Base-by-base conservation (phyloP, 805 yeast genomes). In the Wickerhamomyces bisporus region DNA sequence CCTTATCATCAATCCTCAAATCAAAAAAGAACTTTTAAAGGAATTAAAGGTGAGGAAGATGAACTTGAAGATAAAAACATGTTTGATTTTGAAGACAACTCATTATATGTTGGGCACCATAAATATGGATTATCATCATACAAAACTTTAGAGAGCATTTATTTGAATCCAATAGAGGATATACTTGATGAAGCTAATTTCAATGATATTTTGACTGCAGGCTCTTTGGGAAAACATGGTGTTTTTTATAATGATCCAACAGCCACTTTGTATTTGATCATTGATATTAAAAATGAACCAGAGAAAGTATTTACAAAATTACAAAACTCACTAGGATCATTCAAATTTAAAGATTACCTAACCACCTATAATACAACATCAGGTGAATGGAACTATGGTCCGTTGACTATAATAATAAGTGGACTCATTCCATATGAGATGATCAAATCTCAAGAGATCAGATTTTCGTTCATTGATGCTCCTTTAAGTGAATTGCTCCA, bases 71-170 rank as follows among this genome's bases (percentile, higher is more conserved):
- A 36, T 21, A 21, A 7, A 21, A 21, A 10, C 24, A 21, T 21
- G 24, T 21, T 21, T 21, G 24, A 21, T 21, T 21, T 21, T 10
- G 24, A 21, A 5, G 30, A 32, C 6, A 45, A 61, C 32, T 67
- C 66, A 29, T 56, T 80, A 13, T 79, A 70, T 35, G 84, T 82
- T 20, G 87, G 87, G 3, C 89, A 83, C 53, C 73, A 73, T 41
- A 62, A 64, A 39, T 62, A 63, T 6, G 69, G 68, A 32, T 58
- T 82, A 42, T 59, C 69, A 6, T 37, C 40, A 4, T 60, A 60
- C 17, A 62, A 66, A 31, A 79, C 82, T 0, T 55, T 82, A 25
- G 60, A 61, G 19, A 51, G 55, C 26, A 48, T 80, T 40, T 82
- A 82, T 49, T 57, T 81, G 39, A 67, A 69, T 36, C 81, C 80